Evolutionary conservation across 2,329 filamentous ascomycete species (phyloP).

Genomic region (Beauveria sp.): DNA sequence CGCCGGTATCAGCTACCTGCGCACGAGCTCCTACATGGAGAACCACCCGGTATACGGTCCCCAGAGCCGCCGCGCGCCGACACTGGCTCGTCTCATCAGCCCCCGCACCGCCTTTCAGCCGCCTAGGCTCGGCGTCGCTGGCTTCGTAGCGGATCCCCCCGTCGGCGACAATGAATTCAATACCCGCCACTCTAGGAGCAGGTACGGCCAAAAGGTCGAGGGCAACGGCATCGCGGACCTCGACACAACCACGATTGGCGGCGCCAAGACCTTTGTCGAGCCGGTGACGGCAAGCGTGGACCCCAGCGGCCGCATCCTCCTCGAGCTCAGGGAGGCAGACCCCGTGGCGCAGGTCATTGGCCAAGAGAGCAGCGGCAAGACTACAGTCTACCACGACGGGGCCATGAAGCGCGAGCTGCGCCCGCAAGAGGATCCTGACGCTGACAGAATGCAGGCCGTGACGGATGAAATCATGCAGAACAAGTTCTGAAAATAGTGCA

Average conservation of each 20-base stretch:
- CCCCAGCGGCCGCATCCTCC: slow-evolving; percentile 40
- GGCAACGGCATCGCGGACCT: slow-evolving; percentile 32
- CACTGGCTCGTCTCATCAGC: slow-evolving; percentile 43
- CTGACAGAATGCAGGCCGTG: neutral
- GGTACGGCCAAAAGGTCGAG: slow-evolving; percentile 18
- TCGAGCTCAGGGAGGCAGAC: slow-evolving; percentile 34
- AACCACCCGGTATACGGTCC: slow-evolving; percentile 57
- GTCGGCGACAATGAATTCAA: slow-evolving; percentile 37
- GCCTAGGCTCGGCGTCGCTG: slow-evolving; percentile 46
- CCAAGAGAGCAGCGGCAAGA: slow-evolving; percentile 36
- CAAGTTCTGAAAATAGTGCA: neutral
- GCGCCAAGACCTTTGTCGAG: slow-evolving; percentile 46
- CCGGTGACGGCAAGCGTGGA: slow-evolving; percentile 37
- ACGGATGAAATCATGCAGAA: slow-evolving; percentile 1
- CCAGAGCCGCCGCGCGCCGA: slow-evolving; percentile 40
- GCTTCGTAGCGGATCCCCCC: slow-evolving; percentile 41
- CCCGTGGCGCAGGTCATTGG: slow-evolving; percentile 34
- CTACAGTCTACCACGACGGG: slow-evolving; percentile 24
- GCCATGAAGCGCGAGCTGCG: slow-evolving; percentile 15
- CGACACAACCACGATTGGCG: slow-evolving; percentile 41
- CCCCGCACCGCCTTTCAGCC: slow-evolving; percentile 29
- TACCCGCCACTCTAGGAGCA: slow-evolving; percentile 16
- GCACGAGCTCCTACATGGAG: slow-evolving; percentile 45
- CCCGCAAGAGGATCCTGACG: neutral
- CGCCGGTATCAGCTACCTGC: slow-evolving; percentile 54